Conservation (phyloP, 148 eudicot species). For the Silene conica region DNA sequence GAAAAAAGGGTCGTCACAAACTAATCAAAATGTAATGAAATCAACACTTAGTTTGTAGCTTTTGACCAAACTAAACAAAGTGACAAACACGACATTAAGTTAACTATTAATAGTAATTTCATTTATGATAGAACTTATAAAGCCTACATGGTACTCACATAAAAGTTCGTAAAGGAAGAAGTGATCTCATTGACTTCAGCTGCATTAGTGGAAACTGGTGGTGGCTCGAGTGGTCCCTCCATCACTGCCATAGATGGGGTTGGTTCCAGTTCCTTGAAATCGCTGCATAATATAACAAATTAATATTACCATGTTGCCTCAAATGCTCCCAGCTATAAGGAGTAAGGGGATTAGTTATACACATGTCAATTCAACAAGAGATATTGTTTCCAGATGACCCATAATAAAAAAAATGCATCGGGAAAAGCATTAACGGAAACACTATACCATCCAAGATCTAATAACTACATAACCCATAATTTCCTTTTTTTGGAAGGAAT, state of each 20-base stretch:
- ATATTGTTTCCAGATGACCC: neutral
- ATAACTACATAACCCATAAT: neutral
- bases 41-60: neutral
- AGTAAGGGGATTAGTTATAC: neutral
- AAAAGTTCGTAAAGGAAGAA: constrained; percentile 46
- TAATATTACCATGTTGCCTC: neutral
- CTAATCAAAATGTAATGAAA: neutral
- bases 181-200: constrained; percentile 43
- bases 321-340: neutral
- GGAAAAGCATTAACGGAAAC: neutral
- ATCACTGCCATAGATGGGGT: constrained; percentile 47
- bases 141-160: constrained; percentile 34
- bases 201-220: constrained; percentile 31
- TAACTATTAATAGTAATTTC: neutral
- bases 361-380: neutral
- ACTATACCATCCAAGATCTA: neutral
- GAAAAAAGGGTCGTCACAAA: neutral
- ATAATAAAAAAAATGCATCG: neutral
- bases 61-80: neutral
- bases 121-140: constrained; percentile 7
- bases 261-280: constrained; percentile 68
- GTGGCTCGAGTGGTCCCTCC: constrained; percentile 56
- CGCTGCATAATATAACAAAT: constrained; percentile 33
- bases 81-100: neutral
- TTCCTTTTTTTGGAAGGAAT: too few relatives aligned